Evolutionary conservation across 225 moss, liverwort and hornwort species (phyloP).

Genomic region (Sphagnum tenellum): DNA sequence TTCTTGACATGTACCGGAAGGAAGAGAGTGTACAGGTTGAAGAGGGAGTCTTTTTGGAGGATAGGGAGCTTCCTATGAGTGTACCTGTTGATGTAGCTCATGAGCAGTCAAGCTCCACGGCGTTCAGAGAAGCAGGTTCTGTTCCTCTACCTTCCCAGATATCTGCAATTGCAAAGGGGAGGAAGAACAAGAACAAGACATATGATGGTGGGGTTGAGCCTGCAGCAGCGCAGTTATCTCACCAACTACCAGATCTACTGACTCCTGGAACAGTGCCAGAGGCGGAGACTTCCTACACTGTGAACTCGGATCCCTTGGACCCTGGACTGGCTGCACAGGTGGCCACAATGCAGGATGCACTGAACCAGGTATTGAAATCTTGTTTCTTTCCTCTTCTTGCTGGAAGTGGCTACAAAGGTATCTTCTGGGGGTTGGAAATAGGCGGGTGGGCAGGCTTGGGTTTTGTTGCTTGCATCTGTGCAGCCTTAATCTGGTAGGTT

Average conservation of each 20-base stretch:
- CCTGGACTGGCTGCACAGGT: slow-evolving; percentile 47
- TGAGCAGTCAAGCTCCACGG: slow-evolving; percentile 49
- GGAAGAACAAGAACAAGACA: slow-evolving; percentile 91
- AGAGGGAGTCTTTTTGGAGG: slow-evolving; percentile 52
- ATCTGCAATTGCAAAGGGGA: slow-evolving; percentile 62
- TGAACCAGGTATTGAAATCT: slow-evolving; percentile 56
- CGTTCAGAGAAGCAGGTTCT: slow-evolving; percentile 43
- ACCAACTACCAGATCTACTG: slow-evolving; percentile 3
- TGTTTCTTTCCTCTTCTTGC: too few species aligned
- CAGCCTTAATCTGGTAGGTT: too few species aligned
- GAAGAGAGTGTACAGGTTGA: slow-evolving; percentile 21
- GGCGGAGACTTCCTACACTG: slow-evolving; percentile 51
- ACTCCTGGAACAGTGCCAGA: slow-evolving; percentile 22
- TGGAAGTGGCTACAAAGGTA: too few species aligned
- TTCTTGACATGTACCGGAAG: too few species aligned
- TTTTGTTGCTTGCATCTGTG: too few species aligned
- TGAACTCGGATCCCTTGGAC: slow-evolving; percentile 30
- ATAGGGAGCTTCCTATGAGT: slow-evolving; percentile 36
- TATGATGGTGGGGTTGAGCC: too few species aligned
- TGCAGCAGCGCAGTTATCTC: background rate
- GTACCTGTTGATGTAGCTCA: slow-evolving; percentile 48
- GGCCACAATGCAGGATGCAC: slow-evolving; percentile 67
- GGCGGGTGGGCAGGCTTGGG: too few species aligned
- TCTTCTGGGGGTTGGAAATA: too few species aligned
- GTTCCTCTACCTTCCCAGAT: slow-evolving; percentile 44